A percentile compares a stretch with the other conserved stretches of the same genome.
Evolutionary conservation across 495 filamentous ascomycete genomes (phyloP).

Genomic region (Diplogelasinospora grovesii): DNA sequence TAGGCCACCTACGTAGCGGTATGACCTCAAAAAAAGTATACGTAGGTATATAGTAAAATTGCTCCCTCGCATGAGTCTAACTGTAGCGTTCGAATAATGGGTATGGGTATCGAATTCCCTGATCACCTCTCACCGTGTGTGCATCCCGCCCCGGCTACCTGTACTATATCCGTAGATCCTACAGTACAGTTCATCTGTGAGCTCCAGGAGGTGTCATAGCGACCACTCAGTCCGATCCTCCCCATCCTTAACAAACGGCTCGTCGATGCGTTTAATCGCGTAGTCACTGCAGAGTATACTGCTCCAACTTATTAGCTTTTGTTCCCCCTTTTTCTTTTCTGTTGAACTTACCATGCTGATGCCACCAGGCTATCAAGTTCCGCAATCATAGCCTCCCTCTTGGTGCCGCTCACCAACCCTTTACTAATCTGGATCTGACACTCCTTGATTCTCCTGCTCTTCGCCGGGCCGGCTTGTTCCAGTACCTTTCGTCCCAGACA

Average conservation of each 20-base stretch:
- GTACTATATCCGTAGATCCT: no score
- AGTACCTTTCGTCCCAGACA: conserved; percentile 80
- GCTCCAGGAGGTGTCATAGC: no score
- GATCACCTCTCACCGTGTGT: no score
- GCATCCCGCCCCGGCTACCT: no score
- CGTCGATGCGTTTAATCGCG: conserved; percentile 86
- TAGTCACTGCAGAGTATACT: conserved; percentile 89
- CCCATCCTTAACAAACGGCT: conserved; percentile 69
- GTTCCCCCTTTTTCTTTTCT: not conserved
- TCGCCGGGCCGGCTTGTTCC: conserved; percentile 63
- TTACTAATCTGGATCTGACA: conserved; percentile 72
- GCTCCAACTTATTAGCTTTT: conserved; percentile 5
- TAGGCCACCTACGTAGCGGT: no score
- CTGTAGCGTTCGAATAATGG: no score
- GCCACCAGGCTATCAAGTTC: conserved; percentile 88
- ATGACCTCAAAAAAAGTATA: no score
- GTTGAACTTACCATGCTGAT: conserved; percentile 41
- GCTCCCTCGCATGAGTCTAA: no score
- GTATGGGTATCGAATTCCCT: no score
- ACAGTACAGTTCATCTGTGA: no score
- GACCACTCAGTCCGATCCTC: conserved; percentile 81
- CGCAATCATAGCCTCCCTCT: conserved; percentile 73
- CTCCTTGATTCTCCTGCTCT: conserved; percentile 74
- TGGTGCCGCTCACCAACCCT: conserved; percentile 55
- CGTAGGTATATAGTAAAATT: no score